These are phyloP conservation scores for Trapa incisa DNA, from an alignment of 345 rosid species.

Conservation along the genomic window DNA sequence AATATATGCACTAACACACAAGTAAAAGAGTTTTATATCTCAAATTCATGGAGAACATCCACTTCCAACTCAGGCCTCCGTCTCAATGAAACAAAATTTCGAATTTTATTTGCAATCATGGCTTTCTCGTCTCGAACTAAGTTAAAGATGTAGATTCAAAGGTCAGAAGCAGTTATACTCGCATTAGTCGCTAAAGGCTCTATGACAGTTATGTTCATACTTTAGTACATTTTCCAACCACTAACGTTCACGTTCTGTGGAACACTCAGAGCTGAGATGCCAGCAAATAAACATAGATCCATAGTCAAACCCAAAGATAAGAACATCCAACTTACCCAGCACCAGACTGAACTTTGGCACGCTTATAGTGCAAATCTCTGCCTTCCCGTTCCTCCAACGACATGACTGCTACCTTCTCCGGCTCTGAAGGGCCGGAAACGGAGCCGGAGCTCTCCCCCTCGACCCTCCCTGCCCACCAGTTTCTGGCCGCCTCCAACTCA, in stretches of 20 bases:
- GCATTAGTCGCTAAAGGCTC: not conserved
- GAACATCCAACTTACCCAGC: constrained; percentile 30
- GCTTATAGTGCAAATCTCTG: constrained; percentile 52
- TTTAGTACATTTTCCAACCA: too few species aligned
- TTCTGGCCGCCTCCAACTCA: constrained; percentile 19
- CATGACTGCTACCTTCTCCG: constrained; percentile 8
- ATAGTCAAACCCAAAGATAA: not conserved
- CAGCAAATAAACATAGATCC: too few species aligned
- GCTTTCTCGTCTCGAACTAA: not conserved
- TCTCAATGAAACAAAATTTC: not conserved
- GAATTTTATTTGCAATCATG: not conserved
- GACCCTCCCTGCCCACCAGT: constrained; percentile 14
- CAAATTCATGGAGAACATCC: not conserved
- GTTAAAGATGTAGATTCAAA: not conserved
- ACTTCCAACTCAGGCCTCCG: not conserved
- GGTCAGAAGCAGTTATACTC: not conserved
- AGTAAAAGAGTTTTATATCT: too few species aligned
- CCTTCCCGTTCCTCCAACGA: constrained; percentile 19
- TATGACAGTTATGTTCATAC: too few species aligned
- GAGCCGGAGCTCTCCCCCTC: constrained; percentile 53
- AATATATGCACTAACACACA: too few species aligned
- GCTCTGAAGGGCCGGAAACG: not conserved
- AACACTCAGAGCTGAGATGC: too few species aligned
- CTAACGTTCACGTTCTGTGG: too few species aligned
- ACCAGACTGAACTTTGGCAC: constrained; percentile 58